Evolutionary conservation across 2,329 filamentous ascomycete genomes (phyloP).

Genomic region (Fusarium udum): DNA sequence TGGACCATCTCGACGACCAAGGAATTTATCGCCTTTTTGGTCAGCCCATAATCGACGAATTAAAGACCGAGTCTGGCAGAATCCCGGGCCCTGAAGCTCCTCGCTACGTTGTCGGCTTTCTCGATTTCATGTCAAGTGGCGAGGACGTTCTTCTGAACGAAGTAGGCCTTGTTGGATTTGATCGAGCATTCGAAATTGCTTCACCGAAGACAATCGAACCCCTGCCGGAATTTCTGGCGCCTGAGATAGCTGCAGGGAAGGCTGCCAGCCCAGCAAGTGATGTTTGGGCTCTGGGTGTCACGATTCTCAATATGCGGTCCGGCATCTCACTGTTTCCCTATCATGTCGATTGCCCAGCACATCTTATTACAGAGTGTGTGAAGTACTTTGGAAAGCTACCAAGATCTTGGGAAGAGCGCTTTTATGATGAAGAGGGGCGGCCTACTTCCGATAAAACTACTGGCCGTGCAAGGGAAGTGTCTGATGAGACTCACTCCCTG

Average conservation of each 20-base stretch:
- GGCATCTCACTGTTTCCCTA: background rate
- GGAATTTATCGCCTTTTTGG: background rate
- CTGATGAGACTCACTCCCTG: background rate
- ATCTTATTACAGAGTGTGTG: background rate
- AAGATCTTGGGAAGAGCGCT: background rate
- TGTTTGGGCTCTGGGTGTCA: background rate
- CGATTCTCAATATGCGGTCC: background rate
- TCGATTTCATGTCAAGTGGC: background rate
- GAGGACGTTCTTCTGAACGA: background rate
- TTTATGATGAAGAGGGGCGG: background rate
- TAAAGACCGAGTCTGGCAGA: background rate
- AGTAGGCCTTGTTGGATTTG: background rate
- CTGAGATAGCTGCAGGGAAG: background rate
- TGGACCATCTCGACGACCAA: background rate
- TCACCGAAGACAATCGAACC: accelerated
- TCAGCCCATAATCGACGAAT: background rate
- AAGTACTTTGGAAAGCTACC: background rate
- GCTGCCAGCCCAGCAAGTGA: background rate
- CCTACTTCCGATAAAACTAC: background rate
- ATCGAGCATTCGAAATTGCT: background rate
- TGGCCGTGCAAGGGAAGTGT: background rate
- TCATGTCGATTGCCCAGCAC: background rate
- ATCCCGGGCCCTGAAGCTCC: background rate
- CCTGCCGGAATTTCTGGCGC: background rate
- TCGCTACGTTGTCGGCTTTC: background rate